Conservation (phyloP, 2,329 filamentous ascomycete genomes). For the Xylariaceae sp. region DNA sequence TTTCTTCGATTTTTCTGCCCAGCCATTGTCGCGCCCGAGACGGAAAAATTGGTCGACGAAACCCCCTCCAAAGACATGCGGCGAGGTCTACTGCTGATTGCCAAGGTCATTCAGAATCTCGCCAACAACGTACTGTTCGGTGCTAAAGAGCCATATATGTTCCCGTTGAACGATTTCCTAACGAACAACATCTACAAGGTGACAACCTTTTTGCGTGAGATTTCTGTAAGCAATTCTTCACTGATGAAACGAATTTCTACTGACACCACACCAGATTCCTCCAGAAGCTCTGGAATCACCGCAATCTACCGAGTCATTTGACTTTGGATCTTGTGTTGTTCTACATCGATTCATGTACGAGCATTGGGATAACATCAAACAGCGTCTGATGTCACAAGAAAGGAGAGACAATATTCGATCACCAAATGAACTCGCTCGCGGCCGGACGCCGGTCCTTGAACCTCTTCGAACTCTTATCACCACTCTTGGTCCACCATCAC, state of each 20-base stretch:
- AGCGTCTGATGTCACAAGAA: constrained; percentile 59
- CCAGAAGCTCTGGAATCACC: constrained; percentile 43
- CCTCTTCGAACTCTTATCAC: constrained; percentile 59
- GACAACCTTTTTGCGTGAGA: constrained; percentile 63
- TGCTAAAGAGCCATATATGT: constrained; percentile 70
- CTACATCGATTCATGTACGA: constrained; percentile 67
- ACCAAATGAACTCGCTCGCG: constrained; percentile 49
- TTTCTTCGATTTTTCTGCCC: constrained; percentile 71
- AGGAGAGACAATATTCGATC: constrained; percentile 53
- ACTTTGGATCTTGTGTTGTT: constrained; percentile 68
- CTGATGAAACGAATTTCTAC: constrained; percentile 3
- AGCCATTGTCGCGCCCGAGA: constrained; percentile 66
- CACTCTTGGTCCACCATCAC: constrained; percentile 62
- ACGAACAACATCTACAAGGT: constrained; percentile 65
- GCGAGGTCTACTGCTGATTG: constrained; percentile 63
- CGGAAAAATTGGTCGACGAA: constrained; percentile 59
- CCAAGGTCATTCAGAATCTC: constrained; percentile 67
- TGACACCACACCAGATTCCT: constrained; percentile 37
- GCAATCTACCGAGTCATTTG: constrained; percentile 50
- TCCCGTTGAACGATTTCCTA: constrained; percentile 64
- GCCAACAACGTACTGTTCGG: constrained; percentile 70
- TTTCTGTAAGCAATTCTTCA: constrained; percentile 49
- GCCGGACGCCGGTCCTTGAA: constrained; percentile 55
- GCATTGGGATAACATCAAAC: constrained; percentile 66
- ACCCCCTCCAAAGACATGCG: constrained; percentile 66